phyloP scores from a whole-genome alignment of 2,329 filamentous ascomycete species.

The Didymella keratinophila region DNA sequence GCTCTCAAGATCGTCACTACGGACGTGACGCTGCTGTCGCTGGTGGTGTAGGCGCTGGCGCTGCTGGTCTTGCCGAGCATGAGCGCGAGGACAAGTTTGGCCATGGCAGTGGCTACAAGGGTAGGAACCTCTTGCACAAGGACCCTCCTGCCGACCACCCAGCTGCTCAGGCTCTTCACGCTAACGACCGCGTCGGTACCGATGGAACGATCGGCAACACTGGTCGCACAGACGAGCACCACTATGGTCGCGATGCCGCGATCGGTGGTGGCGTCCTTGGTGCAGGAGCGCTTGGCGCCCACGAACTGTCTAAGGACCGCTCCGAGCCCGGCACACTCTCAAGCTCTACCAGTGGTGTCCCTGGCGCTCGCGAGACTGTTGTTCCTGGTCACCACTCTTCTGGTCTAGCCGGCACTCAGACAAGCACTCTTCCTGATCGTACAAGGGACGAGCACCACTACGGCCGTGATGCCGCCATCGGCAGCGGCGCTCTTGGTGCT shows the following conservation, averaged over 20 bases:
- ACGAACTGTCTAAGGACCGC: conserved; percentile 11
- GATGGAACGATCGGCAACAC: conserved; percentile 6
- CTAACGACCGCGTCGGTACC: conserved; percentile 15
- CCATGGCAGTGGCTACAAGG: conserved; percentile 32
- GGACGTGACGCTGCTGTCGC: conserved; percentile 35
- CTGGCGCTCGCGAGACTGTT: conserved; percentile 1
- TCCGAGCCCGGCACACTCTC: conserved; percentile 5
- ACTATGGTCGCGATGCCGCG: conserved; percentile 38
- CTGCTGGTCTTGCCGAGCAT: conserved; percentile 22
- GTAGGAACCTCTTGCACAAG: conserved; percentile 52
- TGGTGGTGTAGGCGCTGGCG: conserved; percentile 27
- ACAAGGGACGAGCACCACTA: conserved; percentile 30
- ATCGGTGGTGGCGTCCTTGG: conserved; percentile 41
- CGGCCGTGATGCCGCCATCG: conserved; percentile 38
- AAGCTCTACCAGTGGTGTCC: neutral
- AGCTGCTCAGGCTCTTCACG: conserved; percentile 32
- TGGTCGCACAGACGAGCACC: conserved; percentile 23
- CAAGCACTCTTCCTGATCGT: conserved; percentile 13
- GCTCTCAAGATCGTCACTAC: conserved; percentile 37
- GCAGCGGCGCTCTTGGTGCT: conserved; percentile 39
- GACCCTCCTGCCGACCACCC: conserved; percentile 51
- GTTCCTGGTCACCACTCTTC: conserved; percentile 6
- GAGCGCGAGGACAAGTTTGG: conserved; percentile 15
- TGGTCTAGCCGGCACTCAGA: conserved; percentile 3
- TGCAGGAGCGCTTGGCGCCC: conserved; percentile 39